phyloP scores from a whole-genome alignment of 73 alveolate species.

The Paramecium tetraurelia region DNA sequence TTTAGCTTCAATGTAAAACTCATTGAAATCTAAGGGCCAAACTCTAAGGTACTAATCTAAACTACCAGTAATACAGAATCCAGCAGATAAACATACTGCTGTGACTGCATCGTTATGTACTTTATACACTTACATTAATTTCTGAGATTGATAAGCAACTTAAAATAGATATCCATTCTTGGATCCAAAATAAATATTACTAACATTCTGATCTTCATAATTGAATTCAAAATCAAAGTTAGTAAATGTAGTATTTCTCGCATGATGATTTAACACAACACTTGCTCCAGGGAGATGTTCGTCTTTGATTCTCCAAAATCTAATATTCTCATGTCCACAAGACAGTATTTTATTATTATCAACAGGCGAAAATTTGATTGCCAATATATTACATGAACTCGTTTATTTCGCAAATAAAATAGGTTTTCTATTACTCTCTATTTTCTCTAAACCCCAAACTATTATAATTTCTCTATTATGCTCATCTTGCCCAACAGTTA shows the following conservation, averaged over 20 bases:
- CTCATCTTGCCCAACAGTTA: constrained; percentile 72
- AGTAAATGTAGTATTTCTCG: constrained; percentile 90
- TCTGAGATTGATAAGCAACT: constrained; percentile 72
- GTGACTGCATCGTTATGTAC: constrained; percentile 76
- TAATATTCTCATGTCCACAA: constrained; percentile 94
- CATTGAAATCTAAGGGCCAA: constrained; percentile 95
- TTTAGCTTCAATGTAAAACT: constrained; percentile 95
- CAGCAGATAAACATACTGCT: constrained; percentile 74
- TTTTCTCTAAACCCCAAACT: constrained; percentile 85
- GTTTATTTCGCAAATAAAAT: constrained; percentile 80
- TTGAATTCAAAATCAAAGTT: constrained; percentile 88
- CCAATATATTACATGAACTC: constrained; percentile 76
- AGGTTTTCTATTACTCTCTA: constrained; percentile 81
- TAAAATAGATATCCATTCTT: constrained; percentile 77
- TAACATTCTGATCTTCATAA: constrained; percentile 73
- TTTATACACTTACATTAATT: constrained; percentile 80
- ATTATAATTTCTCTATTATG: constrained; percentile 77
- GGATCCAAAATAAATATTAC: constrained; percentile 72
- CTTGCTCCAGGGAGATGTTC: constrained; percentile 88
- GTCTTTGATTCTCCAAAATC: constrained; percentile 97
- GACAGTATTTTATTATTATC: constrained; percentile 82
- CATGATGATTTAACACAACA: constrained; percentile 91
- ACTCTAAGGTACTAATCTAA: constrained; percentile 91
- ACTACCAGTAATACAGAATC: constrained; percentile 96
- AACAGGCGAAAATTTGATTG: constrained; percentile 86